phyloP scores from a whole-genome alignment of 2,329 filamentous ascomycete genomes.

The Colletotrichum musicola region DNA sequence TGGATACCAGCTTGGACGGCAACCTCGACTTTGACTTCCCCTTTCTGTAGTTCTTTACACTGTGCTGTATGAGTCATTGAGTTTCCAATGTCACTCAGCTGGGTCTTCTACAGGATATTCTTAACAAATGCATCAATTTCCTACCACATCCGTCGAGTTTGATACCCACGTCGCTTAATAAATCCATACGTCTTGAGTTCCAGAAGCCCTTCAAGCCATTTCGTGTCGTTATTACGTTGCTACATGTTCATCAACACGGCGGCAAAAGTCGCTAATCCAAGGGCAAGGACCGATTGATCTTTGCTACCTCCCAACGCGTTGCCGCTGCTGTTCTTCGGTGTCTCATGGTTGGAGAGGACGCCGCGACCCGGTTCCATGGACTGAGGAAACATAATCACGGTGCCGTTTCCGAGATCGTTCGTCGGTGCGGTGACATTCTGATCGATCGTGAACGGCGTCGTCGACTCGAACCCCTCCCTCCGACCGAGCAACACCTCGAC shows the following conservation, averaged over 20 bases:
- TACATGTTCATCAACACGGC: not conserved
- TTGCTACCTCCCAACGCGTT: not conserved
- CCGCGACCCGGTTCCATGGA: constrained; percentile 19
- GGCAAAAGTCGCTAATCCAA: constrained; percentile 1
- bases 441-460: constrained; percentile 51
- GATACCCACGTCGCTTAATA: no score
- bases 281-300: not conserved
- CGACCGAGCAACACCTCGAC: constrained; percentile 82
- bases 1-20: no score
- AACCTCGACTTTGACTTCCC: no score
- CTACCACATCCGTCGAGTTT: no score
- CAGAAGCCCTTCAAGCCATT: no score
- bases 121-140: no score
- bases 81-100: no score
- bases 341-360: not conserved
- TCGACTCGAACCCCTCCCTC: constrained; percentile 66
- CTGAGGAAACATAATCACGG: constrained; percentile 30
- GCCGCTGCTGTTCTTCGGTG: constrained; percentile 12
- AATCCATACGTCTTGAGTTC: no score
- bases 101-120: no score
- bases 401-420: constrained; percentile 21
- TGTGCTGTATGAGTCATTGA: no score
- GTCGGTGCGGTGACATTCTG: constrained; percentile 13
- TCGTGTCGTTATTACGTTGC: no score
- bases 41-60: no score